Conservation (phyloP, 345 rosid species). For the Diplotaxis tenuifolia region DNA sequence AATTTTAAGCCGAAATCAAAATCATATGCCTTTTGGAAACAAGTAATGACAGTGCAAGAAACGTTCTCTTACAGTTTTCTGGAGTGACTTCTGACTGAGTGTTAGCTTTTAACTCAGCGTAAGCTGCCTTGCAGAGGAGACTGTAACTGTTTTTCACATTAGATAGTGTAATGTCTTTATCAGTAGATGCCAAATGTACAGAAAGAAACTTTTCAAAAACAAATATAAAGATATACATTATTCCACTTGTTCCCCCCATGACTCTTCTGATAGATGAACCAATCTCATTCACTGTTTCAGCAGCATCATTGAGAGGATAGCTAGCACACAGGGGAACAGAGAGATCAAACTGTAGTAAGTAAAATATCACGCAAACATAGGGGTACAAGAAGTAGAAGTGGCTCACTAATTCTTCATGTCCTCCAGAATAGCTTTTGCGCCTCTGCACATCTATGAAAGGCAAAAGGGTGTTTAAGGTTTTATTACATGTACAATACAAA, state of each 20-base stretch:
- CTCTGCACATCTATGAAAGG: conserved; percentile 62
- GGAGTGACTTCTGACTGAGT: conserved; percentile 48
- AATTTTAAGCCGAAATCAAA: conserved; percentile 14
- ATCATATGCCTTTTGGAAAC: conserved; percentile 9
- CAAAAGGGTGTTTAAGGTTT: neutral
- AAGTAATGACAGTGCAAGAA: neutral
- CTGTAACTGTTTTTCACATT: conserved; percentile 52
- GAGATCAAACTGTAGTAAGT: neutral
- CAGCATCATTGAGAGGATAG: conserved; percentile 89
- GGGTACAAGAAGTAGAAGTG: conserved; percentile 1
- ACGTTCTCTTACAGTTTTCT: conserved; percentile 63
- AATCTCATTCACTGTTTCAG: conserved; percentile 82
- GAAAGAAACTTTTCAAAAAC: conserved; percentile 3
- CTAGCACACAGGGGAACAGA: conserved; percentile 39
- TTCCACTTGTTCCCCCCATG: conserved; percentile 98
- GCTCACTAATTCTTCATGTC: conserved; percentile 75
- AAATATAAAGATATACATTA: conserved; percentile 47
- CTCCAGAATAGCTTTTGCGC: conserved; percentile 75
- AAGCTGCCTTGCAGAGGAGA: conserved; percentile 86
- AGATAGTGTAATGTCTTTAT: neutral
- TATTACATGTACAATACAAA: neutral
- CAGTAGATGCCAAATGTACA: conserved; percentile 1
- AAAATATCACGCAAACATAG: neutral
- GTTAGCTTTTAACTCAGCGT: conserved; percentile 63
- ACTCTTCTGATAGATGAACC: conserved; percentile 78